Conservation (phyloP, 2,329 filamentous ascomycete genomes). For the Colletotrichum karsti region DNA sequence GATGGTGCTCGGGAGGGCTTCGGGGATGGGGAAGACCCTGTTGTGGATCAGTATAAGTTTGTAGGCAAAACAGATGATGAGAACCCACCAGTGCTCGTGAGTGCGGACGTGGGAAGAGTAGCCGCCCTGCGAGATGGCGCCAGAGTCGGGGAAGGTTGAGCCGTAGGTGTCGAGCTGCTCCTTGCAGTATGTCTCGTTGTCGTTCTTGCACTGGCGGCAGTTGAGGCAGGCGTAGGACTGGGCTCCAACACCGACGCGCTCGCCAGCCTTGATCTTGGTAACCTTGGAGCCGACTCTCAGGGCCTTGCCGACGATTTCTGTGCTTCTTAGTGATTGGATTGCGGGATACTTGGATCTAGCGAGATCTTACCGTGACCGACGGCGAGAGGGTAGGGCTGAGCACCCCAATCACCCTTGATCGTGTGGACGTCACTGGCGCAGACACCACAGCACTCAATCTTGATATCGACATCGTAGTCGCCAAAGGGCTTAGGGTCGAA, state of each 20-base stretch:
- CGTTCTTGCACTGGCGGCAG: conserved; percentile 71
- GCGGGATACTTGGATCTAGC: no score
- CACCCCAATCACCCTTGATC: conserved; percentile 74
- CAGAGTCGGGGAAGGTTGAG: conserved; percentile 63
- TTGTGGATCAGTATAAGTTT: neutral
- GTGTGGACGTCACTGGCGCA: conserved; percentile 79
- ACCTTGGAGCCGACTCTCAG: conserved; percentile 74
- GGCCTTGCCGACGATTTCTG: conserved; percentile 75
- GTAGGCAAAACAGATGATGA: neutral
- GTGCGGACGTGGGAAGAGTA: conserved; percentile 73
- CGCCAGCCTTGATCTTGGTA: conserved; percentile 65
- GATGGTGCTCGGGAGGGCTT: conserved; percentile 67
- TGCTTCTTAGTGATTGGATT: conserved; percentile 29
- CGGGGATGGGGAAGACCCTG: conserved; percentile 78
- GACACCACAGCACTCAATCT: conserved; percentile 83
- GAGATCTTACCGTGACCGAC: conserved; percentile 69
- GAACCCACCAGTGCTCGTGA: conserved; percentile 74
- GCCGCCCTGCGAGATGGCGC: conserved; percentile 70
- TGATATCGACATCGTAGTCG: conserved; percentile 87
- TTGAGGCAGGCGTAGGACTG: conserved; percentile 72
- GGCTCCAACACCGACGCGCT: conserved; percentile 75
- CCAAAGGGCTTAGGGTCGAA: conserved; percentile 88
- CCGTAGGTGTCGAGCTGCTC: conserved; percentile 69
- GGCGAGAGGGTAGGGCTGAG: conserved; percentile 68
- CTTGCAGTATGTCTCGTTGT: conserved; percentile 76